Percentiles rank a stretch among this genome's conserved stretches.
Conservation (phyloP, 2,329 filamentous ascomycete species). For the Aspergillus niger region DNA sequence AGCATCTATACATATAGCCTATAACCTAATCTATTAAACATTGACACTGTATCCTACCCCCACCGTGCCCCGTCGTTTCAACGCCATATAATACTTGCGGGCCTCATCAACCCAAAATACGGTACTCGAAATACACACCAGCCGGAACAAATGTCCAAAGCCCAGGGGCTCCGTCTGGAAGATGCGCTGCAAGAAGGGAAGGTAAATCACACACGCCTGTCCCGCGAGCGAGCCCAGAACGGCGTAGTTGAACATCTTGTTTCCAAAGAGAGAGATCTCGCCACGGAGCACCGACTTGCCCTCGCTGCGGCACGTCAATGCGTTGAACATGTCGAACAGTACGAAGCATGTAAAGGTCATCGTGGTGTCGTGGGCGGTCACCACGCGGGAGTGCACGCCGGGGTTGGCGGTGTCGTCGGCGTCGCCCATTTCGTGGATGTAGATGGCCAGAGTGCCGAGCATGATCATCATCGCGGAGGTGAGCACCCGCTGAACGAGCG, state of each 20-base stretch:
- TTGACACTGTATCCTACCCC: conserved; percentile 45
- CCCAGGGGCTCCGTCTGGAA: conserved; percentile 92
- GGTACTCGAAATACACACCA: conserved; percentile 76
- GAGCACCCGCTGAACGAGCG: conserved; percentile 79
- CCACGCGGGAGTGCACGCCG: conserved; percentile 56
- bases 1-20: conserved; percentile 3
- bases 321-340: conserved; percentile 99
- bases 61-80: conserved; percentile 35
- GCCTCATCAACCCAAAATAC: conserved; percentile 96
- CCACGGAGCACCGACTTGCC: conserved; percentile 85
- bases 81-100: conserved; percentile 66
- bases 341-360: conserved; percentile 99
- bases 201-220: conserved; percentile 89
- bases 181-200: conserved; percentile 87
- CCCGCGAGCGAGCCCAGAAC: conserved; percentile 82
- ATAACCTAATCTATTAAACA: conserved; percentile 29
- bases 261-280: conserved; percentile 79
- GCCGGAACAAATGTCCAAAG: conserved; percentile 69
- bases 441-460: conserved; percentile 86
- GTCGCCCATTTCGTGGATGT: conserved; percentile 88
- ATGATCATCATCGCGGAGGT: conserved; percentile 89
- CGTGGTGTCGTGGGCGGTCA: conserved; percentile 92
- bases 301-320: conserved; percentile 87
- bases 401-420: conserved; percentile 48
- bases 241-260: conserved; percentile 95